Conservation (phyloP, 371 early-diverging fungal species). For the Rhizopus arrhizus region DNA sequence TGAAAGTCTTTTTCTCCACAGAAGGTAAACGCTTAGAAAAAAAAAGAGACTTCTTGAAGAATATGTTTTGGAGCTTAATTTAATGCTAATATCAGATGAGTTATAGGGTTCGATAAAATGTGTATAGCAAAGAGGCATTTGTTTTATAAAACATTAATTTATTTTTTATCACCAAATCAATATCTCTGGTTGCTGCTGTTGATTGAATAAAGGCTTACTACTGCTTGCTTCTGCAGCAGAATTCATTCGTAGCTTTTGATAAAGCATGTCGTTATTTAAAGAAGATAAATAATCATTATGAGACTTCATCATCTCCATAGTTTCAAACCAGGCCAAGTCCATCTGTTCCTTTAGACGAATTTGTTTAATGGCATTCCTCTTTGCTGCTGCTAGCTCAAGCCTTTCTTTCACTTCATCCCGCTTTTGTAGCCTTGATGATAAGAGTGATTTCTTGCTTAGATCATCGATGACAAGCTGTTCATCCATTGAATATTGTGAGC, state of each 20-base stretch:
- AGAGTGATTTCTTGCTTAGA: neutral
- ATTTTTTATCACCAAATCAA: constrained; percentile 1
- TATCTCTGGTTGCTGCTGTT: constrained; percentile 4
- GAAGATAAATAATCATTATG: neutral
- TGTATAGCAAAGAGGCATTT: too few species aligned
- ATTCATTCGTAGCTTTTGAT: constrained; percentile 2
- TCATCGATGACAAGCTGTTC: neutral
- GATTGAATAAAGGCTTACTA: neutral
- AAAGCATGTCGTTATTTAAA: neutral
- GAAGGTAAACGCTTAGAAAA: neutral
- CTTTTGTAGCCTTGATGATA: neutral
- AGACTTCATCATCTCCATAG: constrained; percentile 3
- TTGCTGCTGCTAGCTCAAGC: constrained; percentile 15
- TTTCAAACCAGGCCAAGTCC: constrained; percentile 15
- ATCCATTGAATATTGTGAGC: neutral
- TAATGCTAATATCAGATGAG: too few species aligned
- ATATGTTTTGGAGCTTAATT: too few species aligned
- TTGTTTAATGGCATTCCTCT: constrained; percentile 13
- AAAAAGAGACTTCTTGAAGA: neutral
- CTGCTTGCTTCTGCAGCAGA: neutral
- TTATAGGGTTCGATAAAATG: too few species aligned
- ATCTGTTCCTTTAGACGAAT: constrained; percentile 16
- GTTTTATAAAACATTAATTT: neutral
- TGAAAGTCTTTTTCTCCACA: neutral
- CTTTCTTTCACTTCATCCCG: constrained; percentile 8